These are phyloP conservation scores for Gossypium davidsonii DNA, from an alignment of 441 rosid species.

Conservation along the genomic window DNA sequence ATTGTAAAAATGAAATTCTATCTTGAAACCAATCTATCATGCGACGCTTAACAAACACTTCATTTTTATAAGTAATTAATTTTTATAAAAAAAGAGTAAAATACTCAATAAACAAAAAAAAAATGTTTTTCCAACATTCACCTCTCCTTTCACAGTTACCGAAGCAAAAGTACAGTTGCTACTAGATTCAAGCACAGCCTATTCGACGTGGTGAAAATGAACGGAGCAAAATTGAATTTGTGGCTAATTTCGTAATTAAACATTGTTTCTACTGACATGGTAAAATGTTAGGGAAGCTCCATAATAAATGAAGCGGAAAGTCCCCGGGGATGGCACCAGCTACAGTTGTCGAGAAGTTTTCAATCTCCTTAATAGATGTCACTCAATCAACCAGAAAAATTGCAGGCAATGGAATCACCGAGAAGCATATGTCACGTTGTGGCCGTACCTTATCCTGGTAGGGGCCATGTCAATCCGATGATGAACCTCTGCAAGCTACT, in stretches of 20 bases:
- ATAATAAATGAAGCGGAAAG: neutral
- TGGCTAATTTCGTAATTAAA: neutral
- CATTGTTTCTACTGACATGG: neutral
- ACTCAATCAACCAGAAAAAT: neutral
- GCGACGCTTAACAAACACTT: too few relatives aligned
- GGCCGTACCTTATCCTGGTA: conserved; percentile 65
- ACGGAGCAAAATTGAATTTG: neutral
- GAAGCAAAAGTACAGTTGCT: too few relatives aligned
- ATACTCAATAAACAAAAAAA: too few relatives aligned
- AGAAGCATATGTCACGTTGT: conserved; percentile 33
- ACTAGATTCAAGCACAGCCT: neutral
- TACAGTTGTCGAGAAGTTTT: neutral
- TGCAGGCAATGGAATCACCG: neutral
- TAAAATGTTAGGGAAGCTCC: too few relatives aligned
- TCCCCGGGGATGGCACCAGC: neutral
- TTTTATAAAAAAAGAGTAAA: too few relatives aligned
- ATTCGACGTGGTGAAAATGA: neutral
- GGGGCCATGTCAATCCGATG: conserved; percentile 81
- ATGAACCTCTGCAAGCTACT: conserved; percentile 52
- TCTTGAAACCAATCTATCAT: too few relatives aligned
- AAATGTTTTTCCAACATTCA: too few relatives aligned
- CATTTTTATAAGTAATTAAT: too few relatives aligned
- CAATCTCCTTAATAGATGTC: neutral
- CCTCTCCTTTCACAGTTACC: too few relatives aligned
- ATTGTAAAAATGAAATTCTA: too few relatives aligned